Evolutionary conservation across 805 yeast genomes (phyloP).

Genomic region (Wickerhamiella spandovensis): DNA sequence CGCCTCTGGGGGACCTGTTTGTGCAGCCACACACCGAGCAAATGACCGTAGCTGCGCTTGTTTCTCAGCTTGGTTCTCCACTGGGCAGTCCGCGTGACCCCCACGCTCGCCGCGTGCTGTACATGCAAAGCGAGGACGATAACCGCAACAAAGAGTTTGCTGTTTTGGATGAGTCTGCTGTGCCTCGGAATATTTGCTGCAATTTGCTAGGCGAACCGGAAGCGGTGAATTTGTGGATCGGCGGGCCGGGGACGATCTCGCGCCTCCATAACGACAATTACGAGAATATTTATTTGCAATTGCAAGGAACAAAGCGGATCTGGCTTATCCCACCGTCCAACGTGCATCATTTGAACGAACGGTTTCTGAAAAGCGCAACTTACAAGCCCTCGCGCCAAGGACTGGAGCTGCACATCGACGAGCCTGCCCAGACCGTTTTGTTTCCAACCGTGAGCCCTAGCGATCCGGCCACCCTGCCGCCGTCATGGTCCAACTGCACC

Average conservation of each 20-base stretch:
- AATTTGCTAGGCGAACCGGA: conserved; percentile 20
- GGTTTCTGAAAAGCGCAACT: conserved; percentile 20
- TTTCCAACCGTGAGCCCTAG: conserved; percentile 22
- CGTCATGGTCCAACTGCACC: conserved; percentile 6
- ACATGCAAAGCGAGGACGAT: conserved; percentile 29
- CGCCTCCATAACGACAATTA: conserved; percentile 27
- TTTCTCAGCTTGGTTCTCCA: conserved; percentile 12
- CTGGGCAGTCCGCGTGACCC: conserved; percentile 8
- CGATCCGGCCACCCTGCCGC: conserved; percentile 16
- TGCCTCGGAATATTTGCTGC: conserved; percentile 14
- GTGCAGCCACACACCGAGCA: conserved; percentile 22
- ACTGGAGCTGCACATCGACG: conserved; percentile 13
- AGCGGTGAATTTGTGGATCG: conserved; percentile 30
- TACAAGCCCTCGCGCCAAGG: conserved; percentile 13
- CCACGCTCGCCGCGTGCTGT: conserved; percentile 8
- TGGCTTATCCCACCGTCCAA: conserved; percentile 26
- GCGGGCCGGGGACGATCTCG: conserved; percentile 20
- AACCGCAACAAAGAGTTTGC: conserved; percentile 22
- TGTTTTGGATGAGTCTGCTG: conserved; percentile 3
- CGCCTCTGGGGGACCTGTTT: conserved; percentile 23
- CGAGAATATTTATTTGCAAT: conserved; percentile 27
- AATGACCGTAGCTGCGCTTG: conserved; percentile 18
- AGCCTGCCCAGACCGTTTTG: conserved; percentile 12
- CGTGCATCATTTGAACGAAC: conserved; percentile 21
- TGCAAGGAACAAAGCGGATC: conserved; percentile 24